Conservation (phyloP, 495 filamentous ascomycete species). For the Talaromyces nanjingensis region DNA sequence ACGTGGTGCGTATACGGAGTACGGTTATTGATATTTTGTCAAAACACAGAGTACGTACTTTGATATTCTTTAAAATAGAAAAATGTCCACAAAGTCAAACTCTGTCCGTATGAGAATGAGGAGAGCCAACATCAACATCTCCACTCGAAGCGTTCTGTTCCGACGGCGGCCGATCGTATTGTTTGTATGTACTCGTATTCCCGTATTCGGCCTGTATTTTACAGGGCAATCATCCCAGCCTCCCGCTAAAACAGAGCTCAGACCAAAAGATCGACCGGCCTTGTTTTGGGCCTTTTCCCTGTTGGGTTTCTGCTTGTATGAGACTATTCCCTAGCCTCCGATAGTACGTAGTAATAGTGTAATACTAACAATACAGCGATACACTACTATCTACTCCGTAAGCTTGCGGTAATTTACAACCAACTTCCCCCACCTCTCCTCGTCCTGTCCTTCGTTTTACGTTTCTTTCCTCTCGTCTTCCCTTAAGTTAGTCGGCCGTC, state of each 20-base stretch:
- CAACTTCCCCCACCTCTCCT: background rate
- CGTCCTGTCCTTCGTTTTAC: background rate
- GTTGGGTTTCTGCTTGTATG: constrained; percentile 4
- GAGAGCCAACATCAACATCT: too few species aligned
- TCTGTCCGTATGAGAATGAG: too few species aligned
- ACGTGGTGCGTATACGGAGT: background rate
- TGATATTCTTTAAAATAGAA: too few species aligned
- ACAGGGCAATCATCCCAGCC: background rate
- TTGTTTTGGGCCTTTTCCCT: background rate
- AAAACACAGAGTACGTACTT: too few species aligned
- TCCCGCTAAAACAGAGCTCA: constrained; percentile 1
- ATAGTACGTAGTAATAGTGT: background rate
- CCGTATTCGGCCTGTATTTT: background rate
- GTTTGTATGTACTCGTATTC: background rate
- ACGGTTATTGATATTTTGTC: background rate
- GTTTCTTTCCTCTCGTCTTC: too few species aligned
- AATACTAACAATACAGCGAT: too few species aligned
- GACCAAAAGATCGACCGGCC: constrained; percentile 1
- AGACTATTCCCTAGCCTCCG: background rate
- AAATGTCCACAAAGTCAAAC: too few species aligned
- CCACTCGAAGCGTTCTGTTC: background rate
- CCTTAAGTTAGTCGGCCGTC: background rate
- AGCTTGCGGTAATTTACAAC: background rate
- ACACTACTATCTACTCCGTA: too few species aligned
- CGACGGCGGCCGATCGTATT: background rate